These are phyloP conservation scores for Fusarium oligoseptatum DNA, from an alignment of 2,329 filamentous ascomycete genomes.

Conservation along the genomic window DNA sequence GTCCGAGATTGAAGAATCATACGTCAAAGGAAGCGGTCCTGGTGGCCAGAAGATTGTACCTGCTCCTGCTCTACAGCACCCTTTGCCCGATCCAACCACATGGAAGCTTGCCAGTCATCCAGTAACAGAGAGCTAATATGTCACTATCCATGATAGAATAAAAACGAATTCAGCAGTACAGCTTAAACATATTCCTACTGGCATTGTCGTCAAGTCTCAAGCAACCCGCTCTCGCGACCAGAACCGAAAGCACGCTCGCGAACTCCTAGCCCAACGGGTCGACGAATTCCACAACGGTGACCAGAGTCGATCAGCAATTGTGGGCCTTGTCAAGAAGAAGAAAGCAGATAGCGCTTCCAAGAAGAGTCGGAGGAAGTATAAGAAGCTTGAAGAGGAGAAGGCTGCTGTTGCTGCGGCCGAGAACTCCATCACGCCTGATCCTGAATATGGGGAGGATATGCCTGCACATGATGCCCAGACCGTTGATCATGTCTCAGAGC, in stretches of 20 bases:
- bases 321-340: slow-evolving; percentile 72
- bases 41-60: slow-evolving; percentile 93
- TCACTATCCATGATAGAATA: slow-evolving; percentile 73
- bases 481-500: background rate
- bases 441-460: background rate
- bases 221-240: slow-evolving; percentile 87
- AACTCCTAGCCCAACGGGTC: slow-evolving; percentile 79
- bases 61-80: background rate
- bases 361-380: slow-evolving; percentile 87
- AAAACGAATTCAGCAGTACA: slow-evolving; percentile 98
- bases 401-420: slow-evolving; percentile 24
- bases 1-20: slow-evolving; percentile 83
- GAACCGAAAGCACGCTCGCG: slow-evolving; percentile 87
- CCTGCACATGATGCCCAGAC: background rate
- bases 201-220: slow-evolving; percentile 94
- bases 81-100: background rate
- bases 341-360: slow-evolving; percentile 83
- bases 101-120: background rate
- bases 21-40: slow-evolving; percentile 91
- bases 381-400: slow-evolving; percentile 68
- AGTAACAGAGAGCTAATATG: slow-evolving; percentile 9
- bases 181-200: slow-evolving; percentile 89
- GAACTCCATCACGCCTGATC: background rate
- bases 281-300: slow-evolving; percentile 82
- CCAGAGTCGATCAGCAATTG: slow-evolving; percentile 74